Base-by-base conservation (phyloP, 352 stramenopile genomes). In the Globisporangium uncinulatum region DNA sequence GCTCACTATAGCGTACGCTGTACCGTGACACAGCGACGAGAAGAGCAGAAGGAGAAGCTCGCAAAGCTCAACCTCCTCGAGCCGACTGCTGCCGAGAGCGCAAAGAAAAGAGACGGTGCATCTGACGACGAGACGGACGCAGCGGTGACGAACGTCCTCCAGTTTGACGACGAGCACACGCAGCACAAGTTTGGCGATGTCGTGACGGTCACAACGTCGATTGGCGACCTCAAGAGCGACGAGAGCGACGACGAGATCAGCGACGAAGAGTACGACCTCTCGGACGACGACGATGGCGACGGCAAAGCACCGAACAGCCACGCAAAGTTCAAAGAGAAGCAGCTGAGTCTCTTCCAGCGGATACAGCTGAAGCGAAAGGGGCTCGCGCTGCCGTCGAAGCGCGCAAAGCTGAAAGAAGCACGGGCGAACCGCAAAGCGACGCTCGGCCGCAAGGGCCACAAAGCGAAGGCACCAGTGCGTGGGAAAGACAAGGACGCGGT, bases 351-450 rank as follows among this genome's bases (percentile, higher is more conserved):
- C 19, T 95, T 95, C 67, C 86, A 95, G 74, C 82, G 84, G 66
- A 92, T 95, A 79, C 83, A 94, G 69, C 76, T 83, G 51, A 83
- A 95, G 65, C 86, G 86, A 41, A 79, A 80, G 55, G 86, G 86
- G 48, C 76, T 92, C 44, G 83, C 86, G 54, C 61, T 95, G 37
- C 86, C 86, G 15, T 79, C 79, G 39, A 95, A 95, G 68, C 79
- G 83, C 20, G 73, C 83, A 39, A 95, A 95, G 66, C 70, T 95
- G 47, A 92, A 92, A 62, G 74, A 87, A 31, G 83, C 80, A 10
- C 79, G 79, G 39, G 65, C 83, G 20, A 75, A 70, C 45, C 81
- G 76, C 37, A 95, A 92, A 59, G 71, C 73, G 39, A 89, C 87
- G 70, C 54, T 81, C 50, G 68, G 63, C 39, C 68, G 52, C 43